phyloP scores from a whole-genome alignment of 805 yeast genomes.

The Blastobotrys americana region DNA sequence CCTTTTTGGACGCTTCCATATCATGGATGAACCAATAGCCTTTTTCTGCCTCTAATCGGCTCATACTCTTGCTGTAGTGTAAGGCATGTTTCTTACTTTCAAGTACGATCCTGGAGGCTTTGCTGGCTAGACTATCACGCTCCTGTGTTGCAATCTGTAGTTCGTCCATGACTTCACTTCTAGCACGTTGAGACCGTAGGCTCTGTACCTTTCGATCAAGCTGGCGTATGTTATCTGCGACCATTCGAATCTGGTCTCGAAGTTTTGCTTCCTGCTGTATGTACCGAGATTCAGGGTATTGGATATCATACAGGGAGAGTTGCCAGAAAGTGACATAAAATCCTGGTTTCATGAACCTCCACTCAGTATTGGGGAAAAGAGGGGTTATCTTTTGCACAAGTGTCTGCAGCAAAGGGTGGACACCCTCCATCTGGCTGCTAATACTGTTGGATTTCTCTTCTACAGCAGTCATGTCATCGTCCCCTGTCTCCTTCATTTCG shows the following conservation, averaged over 20 bases:
- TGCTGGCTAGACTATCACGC: constrained; percentile 6
- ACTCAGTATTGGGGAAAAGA: constrained; percentile 23
- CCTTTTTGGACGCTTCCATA: no score
- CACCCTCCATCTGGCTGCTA: constrained; percentile 34
- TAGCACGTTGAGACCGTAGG: constrained; percentile 3
- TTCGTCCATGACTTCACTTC: constrained; percentile 4
- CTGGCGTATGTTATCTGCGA: constrained; percentile 4
- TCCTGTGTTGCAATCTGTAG: neutral
- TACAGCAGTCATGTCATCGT: constrained; percentile 40
- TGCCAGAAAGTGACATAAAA: constrained; percentile 68
- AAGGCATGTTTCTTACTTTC: constrained; percentile 42
- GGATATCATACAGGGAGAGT: constrained; percentile 62
- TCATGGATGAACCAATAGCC: constrained; percentile 25
- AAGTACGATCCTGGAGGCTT: constrained; percentile 8
- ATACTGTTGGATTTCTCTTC: constrained; percentile 11
- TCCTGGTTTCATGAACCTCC: constrained; percentile 27
- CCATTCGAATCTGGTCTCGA: constrained; percentile 25
- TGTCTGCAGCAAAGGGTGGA: constrained; percentile 34
- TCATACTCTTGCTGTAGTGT: constrained; percentile 32
- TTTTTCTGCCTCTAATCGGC: constrained; percentile 27
- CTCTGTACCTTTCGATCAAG: constrained; percentile 64
- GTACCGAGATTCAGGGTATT: constrained; percentile 46
- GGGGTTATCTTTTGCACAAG: constrained; percentile 26
- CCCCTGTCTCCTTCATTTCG: constrained; percentile 56
- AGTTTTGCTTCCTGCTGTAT: constrained; percentile 39